phyloP scores from a whole-genome alignment of 495 filamentous ascomycete species.

The Hypoxylon cercidicola region DNA sequence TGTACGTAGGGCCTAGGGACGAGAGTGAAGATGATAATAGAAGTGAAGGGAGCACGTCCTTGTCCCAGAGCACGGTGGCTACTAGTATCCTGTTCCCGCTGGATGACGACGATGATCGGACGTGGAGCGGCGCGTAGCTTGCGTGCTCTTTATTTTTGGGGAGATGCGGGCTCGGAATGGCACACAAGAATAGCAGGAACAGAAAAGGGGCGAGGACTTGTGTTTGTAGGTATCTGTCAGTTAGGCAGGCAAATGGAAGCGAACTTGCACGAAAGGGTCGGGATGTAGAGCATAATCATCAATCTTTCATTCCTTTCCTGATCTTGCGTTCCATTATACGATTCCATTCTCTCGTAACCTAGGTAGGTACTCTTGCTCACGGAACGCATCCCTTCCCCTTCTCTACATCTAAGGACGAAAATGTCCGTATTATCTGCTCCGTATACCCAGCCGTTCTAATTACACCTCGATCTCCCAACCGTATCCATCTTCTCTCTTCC shows the following conservation, averaged over 20 bases:
- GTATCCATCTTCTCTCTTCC: too few relatives aligned
- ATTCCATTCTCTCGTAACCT: background rate
- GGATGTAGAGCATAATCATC: too few relatives aligned
- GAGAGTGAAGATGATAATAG: background rate
- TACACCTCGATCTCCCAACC: too few relatives aligned
- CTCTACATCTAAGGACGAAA: too few relatives aligned
- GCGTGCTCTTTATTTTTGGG: too few relatives aligned
- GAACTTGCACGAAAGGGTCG: too few relatives aligned
- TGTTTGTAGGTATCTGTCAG: too few relatives aligned
- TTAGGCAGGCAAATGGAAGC: too few relatives aligned
- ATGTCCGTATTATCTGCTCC: too few relatives aligned
- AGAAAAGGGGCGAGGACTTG: conserved; percentile 1
- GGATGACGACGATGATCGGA: conserved; percentile 24
- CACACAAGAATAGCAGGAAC: background rate
- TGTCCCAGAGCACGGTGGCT: conserved; percentile 11
- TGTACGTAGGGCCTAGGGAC: conserved; percentile 1
- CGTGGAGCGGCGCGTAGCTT: background rate
- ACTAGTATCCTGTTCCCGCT: conserved; percentile 34
- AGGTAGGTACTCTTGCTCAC: background rate
- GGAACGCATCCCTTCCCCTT: background rate
- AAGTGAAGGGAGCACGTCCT: background rate
- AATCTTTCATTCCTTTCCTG: too few relatives aligned
- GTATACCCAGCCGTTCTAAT: too few relatives aligned
- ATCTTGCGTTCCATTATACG: conserved; percentile 14
- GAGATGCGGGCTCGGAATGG: background rate